phyloP scores from a whole-genome alignment of 495 filamentous ascomycete species.

The Penicillium flavigenum region DNA sequence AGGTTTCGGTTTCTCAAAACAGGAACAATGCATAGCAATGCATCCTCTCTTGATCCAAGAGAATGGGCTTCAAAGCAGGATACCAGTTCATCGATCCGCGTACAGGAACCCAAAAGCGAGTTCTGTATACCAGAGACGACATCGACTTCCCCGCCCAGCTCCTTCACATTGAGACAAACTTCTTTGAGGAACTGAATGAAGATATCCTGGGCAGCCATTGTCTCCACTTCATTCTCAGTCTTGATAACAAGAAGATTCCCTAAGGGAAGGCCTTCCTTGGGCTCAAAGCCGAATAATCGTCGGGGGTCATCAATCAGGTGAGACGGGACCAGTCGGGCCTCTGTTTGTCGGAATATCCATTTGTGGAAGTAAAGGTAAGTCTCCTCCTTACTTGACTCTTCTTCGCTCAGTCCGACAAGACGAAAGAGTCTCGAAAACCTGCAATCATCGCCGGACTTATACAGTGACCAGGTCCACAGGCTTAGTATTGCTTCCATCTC shows the following conservation, averaged over 20 bases:
- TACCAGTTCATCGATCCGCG: slow-evolving; percentile 28
- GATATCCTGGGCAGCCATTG: slow-evolving; percentile 42
- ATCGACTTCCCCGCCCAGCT: slow-evolving; percentile 23
- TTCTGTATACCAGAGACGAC: slow-evolving; percentile 20
- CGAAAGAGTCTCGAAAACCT: slow-evolving; percentile 20
- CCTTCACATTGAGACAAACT: slow-evolving; percentile 11
- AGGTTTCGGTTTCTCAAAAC: slow-evolving; percentile 20
- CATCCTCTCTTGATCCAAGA: slow-evolving; percentile 39
- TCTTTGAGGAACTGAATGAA: slow-evolving; percentile 34
- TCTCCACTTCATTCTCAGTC: slow-evolving; percentile 27
- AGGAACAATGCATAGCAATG: slow-evolving; percentile 38
- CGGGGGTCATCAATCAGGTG: slow-evolving; percentile 20
- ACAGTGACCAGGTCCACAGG: slow-evolving; percentile 37
- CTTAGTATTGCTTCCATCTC: slow-evolving; percentile 40
- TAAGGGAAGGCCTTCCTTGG: slow-evolving; percentile 8
- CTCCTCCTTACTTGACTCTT: slow-evolving; percentile 21
- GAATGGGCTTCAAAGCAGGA: slow-evolving; percentile 23
- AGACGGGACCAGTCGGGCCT: slow-evolving; percentile 28
- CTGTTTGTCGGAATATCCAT: slow-evolving; percentile 38
- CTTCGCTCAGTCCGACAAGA: slow-evolving; percentile 29
- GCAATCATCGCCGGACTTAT: slow-evolving; percentile 25
- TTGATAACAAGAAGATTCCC: slow-evolving; percentile 28
- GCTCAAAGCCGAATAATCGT: slow-evolving; percentile 28
- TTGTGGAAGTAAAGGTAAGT: slow-evolving; percentile 40
- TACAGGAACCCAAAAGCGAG: slow-evolving; percentile 20